Evolutionary conservation across 192 early-diverging fungal genomes (phyloP).

Genomic region (Coemansia guatemalensis): DNA sequence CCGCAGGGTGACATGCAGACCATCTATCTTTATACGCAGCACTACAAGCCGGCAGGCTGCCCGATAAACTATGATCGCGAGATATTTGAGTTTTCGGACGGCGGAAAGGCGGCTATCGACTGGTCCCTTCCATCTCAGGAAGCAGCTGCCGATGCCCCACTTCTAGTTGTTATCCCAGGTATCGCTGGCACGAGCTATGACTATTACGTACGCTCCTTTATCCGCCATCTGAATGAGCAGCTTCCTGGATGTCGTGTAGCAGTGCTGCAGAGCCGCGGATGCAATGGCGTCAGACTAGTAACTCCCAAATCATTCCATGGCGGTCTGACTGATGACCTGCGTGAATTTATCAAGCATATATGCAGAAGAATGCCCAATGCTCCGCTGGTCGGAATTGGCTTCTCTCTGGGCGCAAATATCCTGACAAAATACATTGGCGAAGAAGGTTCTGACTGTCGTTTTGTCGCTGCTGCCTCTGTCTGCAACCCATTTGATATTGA

Average conservation of each 20-base stretch:
- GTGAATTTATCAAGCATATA: slow-evolving; percentile 41
- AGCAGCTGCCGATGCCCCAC: slow-evolving; percentile 15
- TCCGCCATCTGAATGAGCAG: slow-evolving; percentile 29
- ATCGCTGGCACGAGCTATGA: slow-evolving; percentile 47
- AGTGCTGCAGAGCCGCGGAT: slow-evolving; percentile 87
- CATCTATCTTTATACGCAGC: slow-evolving; percentile 51
- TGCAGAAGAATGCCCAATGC: slow-evolving; percentile 58
- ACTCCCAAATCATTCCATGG: slow-evolving; percentile 81
- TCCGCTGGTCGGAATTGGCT: slow-evolving; percentile 81
- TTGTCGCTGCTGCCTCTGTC: slow-evolving; percentile 78
- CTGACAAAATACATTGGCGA: slow-evolving; percentile 89
- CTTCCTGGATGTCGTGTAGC: slow-evolving; percentile 70
- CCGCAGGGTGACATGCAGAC: slow-evolving; percentile 81
- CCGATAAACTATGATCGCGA: slow-evolving; percentile 43
- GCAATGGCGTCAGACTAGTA: slow-evolving; percentile 71
- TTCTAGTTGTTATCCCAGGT: slow-evolving; percentile 42
- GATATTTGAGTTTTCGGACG: slow-evolving; percentile 49
- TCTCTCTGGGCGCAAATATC: slow-evolving; percentile 91
- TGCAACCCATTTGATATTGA: slow-evolving; percentile 88
- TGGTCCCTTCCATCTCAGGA: slow-evolving; percentile 38
- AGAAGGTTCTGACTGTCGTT: slow-evolving; percentile 68
- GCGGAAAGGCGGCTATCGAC: slow-evolving; percentile 43
- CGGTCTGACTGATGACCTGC: slow-evolving; percentile 75
- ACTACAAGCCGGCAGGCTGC: slow-evolving; percentile 50
- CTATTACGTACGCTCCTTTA: slow-evolving; percentile 51